These are phyloP conservation scores for Fraxinus anomala DNA, from an alignment of 257 asterid genomes.

Conservation along the genomic window DNA sequence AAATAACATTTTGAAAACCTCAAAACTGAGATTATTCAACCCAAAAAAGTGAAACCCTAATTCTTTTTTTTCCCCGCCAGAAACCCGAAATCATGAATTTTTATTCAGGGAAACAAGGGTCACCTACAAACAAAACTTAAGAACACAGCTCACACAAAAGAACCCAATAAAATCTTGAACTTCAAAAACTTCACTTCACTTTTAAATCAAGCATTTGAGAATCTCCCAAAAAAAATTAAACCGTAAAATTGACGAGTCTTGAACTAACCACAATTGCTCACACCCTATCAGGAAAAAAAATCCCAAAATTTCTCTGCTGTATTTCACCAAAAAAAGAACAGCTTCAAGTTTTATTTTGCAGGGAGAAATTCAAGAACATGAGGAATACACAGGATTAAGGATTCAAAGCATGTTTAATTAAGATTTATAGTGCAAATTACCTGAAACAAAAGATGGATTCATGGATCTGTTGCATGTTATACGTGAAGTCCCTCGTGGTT, in stretches of 20 bases:
- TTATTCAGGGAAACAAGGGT: background rate
- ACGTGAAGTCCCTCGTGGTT: constrained; percentile 30
- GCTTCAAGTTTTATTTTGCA: background rate
- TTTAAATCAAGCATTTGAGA: constrained; percentile 18
- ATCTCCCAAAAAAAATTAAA: background rate
- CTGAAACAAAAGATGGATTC: constrained; percentile 21
- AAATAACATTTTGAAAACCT: constrained; percentile 25
- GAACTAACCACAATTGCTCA: background rate
- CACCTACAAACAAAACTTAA: constrained; percentile 7
- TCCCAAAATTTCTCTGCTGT: background rate
- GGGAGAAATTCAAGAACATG: background rate
- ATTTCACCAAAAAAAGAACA: background rate
- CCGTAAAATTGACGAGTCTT: background rate
- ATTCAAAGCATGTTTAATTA: background rate
- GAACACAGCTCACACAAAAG: background rate
- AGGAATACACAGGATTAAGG: constrained; percentile 3
- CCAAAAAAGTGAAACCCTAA: background rate
- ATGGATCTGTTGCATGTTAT: constrained; percentile 27
- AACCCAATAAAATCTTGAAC: background rate
- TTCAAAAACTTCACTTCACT: constrained; percentile 7
- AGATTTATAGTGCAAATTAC: constrained; percentile 16
- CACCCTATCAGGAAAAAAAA: background rate
- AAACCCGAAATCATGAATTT: constrained; percentile 2
- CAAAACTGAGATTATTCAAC: constrained; percentile 15
- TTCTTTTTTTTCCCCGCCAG: background rate